Evolutionary conservation across 1,284 basidiomycete species (phyloP), one percentile per base, ranked within the genome.

Genomic region (Agaricales sp.): DNA sequence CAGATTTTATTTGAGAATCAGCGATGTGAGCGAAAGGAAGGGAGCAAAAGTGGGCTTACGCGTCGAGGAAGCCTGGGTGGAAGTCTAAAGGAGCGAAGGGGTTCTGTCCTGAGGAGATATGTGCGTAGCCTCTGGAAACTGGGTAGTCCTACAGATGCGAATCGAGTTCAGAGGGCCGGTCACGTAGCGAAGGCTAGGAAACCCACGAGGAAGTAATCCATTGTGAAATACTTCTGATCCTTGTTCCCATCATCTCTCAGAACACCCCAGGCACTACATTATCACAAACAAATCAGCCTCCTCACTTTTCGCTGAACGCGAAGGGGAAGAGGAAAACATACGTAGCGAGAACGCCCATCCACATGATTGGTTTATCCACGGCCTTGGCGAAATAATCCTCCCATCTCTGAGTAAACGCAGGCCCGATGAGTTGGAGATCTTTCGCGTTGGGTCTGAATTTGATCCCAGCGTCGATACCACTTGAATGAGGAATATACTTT

Each of bases 301-400:
- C n/a, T n/a, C n/a, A n/a, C n/a, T 45, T 6, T 2, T 19, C 16
- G 8, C 20, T 21, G 46, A 21, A 12, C 43, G 16, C 52, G 18
- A 23, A 19, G 51, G 45, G 53, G 35, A 4, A 50, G 18, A 21
- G 25, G n/a, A n/a, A 18, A 50, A 35, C 48, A 22, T 19, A 69
- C 71, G 50, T 59, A 57, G 66, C 61, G 23, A 62, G 45, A 8
- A 58, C 37, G 3, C 64, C 61, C 2, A 73, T 52, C 58, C 64
- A 66, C 14, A 70, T 53, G 11, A 74, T 67, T 0, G 74, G 63
- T 54, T 77, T 78, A 54, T 79, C 77, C 1, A 70, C 72, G 1
- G 63, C 63, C 8, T 64, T 58, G 19, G 58, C 67, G 46, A 70
- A 78, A 54, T 68, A 67, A 1, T 60, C 55, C 26, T 68, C 56